Percentiles rank a stretch among this genome's conserved stretches.
phyloP scores from a whole-genome alignment of 805 yeast genomes.

The Maudiozyma bulderi region DNA sequence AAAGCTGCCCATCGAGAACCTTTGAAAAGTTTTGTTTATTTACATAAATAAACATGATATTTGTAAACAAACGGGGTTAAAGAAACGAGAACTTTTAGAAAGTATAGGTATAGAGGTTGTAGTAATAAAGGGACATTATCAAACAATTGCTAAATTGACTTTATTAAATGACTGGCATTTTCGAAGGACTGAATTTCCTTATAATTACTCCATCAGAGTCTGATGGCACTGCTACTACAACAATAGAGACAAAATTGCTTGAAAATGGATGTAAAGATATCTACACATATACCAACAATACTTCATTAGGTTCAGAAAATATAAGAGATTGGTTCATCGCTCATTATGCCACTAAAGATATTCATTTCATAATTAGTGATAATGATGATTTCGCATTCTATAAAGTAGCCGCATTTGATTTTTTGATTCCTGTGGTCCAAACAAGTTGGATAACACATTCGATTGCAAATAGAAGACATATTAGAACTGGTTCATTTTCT shows the following conservation, averaged over 20 bases:
- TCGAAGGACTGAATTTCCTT: conserved; percentile 16
- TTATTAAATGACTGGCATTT: conserved; percentile 1
- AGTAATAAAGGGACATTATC: too few relatives aligned
- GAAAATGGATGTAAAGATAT: conserved; percentile 1
- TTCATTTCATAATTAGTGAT: conserved; percentile 22
- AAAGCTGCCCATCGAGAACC: too few relatives aligned
- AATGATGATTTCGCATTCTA: conserved; percentile 21
- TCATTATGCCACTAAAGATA: conserved; percentile 8
- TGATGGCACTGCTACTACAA: not conserved
- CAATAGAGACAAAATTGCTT: not conserved
- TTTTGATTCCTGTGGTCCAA: conserved; percentile 24
- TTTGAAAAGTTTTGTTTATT: too few relatives aligned
- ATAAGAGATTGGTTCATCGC: conserved; percentile 10
- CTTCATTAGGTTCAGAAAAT: not conserved
- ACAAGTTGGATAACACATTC: conserved; percentile 22
- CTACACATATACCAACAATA: not conserved
- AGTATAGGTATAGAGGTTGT: too few relatives aligned
- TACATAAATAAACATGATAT: too few relatives aligned
- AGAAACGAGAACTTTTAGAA: too few relatives aligned
- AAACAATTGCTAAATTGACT: too few relatives aligned
- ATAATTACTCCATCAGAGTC: conserved; percentile 7
- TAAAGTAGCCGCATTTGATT: conserved; percentile 19
- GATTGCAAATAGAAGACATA: conserved; percentile 12
- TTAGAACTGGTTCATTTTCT: conserved; percentile 35
- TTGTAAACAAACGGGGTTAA: too few relatives aligned